Base-by-base conservation (phyloP, 192 early-diverging fungal species). In the Coemansia sp. region DNA sequence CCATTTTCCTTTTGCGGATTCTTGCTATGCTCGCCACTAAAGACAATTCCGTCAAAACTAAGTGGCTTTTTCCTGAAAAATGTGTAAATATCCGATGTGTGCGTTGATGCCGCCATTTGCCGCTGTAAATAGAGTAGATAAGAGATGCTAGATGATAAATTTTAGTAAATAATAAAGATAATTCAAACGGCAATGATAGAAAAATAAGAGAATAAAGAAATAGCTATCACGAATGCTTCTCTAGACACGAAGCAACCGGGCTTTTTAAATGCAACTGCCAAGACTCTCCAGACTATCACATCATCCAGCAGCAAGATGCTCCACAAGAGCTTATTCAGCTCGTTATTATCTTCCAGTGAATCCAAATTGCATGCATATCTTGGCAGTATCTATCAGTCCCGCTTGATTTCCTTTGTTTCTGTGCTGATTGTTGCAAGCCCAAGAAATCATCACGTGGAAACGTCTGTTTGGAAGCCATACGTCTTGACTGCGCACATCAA, bases 1-100 rank as follows among this genome's bases (percentile, higher is more conserved):
- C 38, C 39, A 8, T 59, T 41, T 59, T 41, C 38, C 37, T 59
- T 41, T 41, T 59, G 38, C 7, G 57, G 57, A 16, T 59, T 59
- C 39, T 59, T 59, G 4, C 4, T 14, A n/a, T 40, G 57, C 7
- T 59, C 38, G 57, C 57, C 57, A 22, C 39, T 38, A 38, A 59
- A 59, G 7, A 22, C 57, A n/a, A 59, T 6, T 22, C 37, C 57
- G 39, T 41, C 39, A 40, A 17, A 7, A 17, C 37, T 40, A 3
- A 59, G 38, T 25, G 38, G n/a, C 5, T 12, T 25, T 17, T 59
- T 59, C n/a, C 57, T 39, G 57, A 59, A 59, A 41, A 59, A 16
- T 16, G 38, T 59, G 16, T 39, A 41, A 7, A 38, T 59, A n/a
- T 13, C 19, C 32, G 5, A 19, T 10, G 22, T 54, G 20, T 54